A percentile compares a stretch with the other conserved stretches of the same genome.
Evolutionary conservation across 2,329 filamentous ascomycete genomes (phyloP).

Genomic region (Cryphonectria parasitica): DNA sequence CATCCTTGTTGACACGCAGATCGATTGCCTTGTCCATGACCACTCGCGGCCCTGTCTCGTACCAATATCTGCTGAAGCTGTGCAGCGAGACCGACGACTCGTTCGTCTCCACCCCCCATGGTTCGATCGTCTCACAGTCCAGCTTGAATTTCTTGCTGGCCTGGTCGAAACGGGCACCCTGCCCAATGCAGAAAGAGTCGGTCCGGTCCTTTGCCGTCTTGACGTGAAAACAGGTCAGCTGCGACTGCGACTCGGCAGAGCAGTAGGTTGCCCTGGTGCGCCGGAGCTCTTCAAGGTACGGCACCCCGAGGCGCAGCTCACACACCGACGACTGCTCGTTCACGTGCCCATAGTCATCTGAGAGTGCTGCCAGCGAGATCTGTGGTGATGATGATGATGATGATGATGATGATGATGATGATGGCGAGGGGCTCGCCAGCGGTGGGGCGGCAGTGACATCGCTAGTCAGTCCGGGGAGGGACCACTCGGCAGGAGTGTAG

Average conservation of each 20-base stretch:
- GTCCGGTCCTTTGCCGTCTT: slow-evolving; percentile 11
- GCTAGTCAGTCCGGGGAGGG: neutral
- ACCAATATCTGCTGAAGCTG: slow-evolving; percentile 19
- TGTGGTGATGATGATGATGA: neutral
- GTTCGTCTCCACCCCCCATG: neutral
- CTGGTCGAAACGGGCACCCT: slow-evolving; percentile 4
- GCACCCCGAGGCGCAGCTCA: neutral
- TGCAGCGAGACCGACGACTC: neutral
- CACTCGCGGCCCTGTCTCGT: slow-evolving; percentile 10
- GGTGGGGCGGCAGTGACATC: neutral
- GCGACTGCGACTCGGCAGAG: slow-evolving; percentile 14
- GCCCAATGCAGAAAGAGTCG: slow-evolving; percentile 21
- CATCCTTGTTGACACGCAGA: neutral
- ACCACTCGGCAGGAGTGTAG: neutral
- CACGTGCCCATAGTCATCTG: slow-evolving; percentile 5
- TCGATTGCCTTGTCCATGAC: slow-evolving; percentile 11
- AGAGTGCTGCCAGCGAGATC: neutral
- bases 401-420: no score
- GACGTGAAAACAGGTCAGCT: slow-evolving; percentile 23
- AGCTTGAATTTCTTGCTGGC: slow-evolving; percentile 16
- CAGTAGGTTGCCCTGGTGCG: slow-evolving; percentile 20
- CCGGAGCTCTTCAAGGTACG: slow-evolving; percentile 11
- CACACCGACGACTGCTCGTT: slow-evolving; percentile 3
- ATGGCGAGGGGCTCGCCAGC: neutral
- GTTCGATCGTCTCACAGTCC: slow-evolving; percentile 8